phyloP scores from a whole-genome alignment of 169 alveolate species.

The Hepatocystis sp. region DNA sequence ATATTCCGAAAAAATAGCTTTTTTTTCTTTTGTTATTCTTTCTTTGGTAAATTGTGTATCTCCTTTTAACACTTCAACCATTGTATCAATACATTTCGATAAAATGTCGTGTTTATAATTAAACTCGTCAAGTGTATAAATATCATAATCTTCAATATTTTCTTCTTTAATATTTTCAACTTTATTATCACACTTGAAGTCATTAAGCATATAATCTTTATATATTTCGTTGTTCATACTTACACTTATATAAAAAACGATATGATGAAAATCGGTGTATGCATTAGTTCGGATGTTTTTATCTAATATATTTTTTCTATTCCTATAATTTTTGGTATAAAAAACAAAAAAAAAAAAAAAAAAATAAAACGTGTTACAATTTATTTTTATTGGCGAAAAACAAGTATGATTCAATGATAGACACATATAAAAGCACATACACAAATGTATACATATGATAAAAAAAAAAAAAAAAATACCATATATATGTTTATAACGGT shows the following conservation, averaged over 20 bases:
- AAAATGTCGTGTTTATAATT: constrained; percentile 62
- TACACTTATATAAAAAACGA: constrained; percentile 87
- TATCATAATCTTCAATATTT: constrained; percentile 56
- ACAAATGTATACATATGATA: no score
- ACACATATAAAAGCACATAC: no score
- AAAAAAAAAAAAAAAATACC: no score
- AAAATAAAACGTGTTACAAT: no score
- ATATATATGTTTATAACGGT: no score
- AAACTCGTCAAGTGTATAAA: constrained; percentile 65
- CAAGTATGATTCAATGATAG: no score
- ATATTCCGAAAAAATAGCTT: constrained; percentile 90
- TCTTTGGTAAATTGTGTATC: constrained; percentile 85
- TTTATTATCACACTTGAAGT: constrained; percentile 23
- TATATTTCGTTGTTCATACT: constrained; percentile 71
- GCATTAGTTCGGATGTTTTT: constrained; percentile 89
- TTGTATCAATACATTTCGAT: constrained; percentile 64
- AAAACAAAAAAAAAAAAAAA: no score
- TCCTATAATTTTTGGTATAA: no score
- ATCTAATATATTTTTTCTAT: constrained; percentile 31
- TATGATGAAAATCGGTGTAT: constrained; percentile 90
- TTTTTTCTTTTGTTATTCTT: constrained; percentile 86
- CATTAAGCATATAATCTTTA: constrained; percentile 16
- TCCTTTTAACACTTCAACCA: constrained; percentile 73
- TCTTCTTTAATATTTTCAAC: constrained; percentile 33
- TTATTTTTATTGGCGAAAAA: no score